Evolutionary conservation across 1,284 basidiomycete species (phyloP), one percentile per base, ranked within the genome.

Genomic region (Naganishia liquefaciens): DNA sequence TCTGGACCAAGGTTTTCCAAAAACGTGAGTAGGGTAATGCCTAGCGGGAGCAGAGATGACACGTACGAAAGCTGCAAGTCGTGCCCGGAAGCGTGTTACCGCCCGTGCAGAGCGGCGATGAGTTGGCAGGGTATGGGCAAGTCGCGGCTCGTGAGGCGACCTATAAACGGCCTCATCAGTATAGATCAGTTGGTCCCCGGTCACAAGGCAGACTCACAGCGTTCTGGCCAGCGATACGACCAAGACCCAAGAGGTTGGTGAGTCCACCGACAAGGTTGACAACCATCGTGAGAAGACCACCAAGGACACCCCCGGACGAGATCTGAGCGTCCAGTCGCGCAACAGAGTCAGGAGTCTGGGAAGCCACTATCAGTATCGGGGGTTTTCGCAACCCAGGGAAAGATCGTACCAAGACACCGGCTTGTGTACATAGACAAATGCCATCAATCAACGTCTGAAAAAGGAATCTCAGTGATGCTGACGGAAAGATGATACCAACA

Each of bases 371-470:
- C 43, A 57, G 43, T 19, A 19, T 40, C 7, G n/a, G 10, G 51
- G 39, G n/a, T 19, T 47, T 25, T 21, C n/a, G 4, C 39, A 23
- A 21, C n/a, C 39, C 19, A 43, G 27, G 55, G 19, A 10, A 28
- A 37, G 25, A 23, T 37, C 55, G 17, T 60, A 60, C 55, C n/a
- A 60, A 33, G 1, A 60, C 44, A 11, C 55, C 55, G 30, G 46
- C 55, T 40, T 60, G 46, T 17, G 55, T 60, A 19, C 55, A 60
- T 1, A 60, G 33, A 49, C 55, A 60, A 21, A 60, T 60, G 9
- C 46, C 46, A 19, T 60, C 27, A 46, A 60, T 60, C 55, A 60
- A 50, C 2, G 55, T 60, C 55, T 60, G 39, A 30, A 21, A n/a
- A 27, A 23, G 17, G 30, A 10, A 42, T 6, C 10, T 46, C 54